Percentiles rank a stretch among this genome's conserved stretches.
Conservation (phyloP, 805 yeast genomes). For the Candida golubevii region DNA sequence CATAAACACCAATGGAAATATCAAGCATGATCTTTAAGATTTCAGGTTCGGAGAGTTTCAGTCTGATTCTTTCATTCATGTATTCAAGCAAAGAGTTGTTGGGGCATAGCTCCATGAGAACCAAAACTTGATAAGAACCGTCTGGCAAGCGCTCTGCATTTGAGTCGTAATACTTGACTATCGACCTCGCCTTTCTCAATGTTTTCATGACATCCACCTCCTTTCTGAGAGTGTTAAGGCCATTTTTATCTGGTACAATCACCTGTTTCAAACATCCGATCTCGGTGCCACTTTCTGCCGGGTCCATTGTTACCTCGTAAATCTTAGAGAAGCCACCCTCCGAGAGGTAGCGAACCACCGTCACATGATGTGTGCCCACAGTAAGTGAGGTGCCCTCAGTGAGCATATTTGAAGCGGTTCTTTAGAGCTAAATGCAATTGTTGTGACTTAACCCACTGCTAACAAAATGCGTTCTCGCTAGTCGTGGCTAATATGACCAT, state of each 20-base stretch:
- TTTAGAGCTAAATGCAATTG: too few relatives aligned
- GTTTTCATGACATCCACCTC: conserved; percentile 80
- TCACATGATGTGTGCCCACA: conserved; percentile 40
- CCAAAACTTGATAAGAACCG: conserved; percentile 73
- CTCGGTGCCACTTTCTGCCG: conserved; percentile 41
- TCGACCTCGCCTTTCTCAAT: conserved; percentile 49
- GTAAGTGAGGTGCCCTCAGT: conserved; percentile 36
- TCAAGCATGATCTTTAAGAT: conserved; percentile 81
- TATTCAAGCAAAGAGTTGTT: conserved; percentile 82
- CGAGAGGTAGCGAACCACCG: conserved; percentile 33
- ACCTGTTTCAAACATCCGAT: conserved; percentile 71
- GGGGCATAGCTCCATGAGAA: conserved; percentile 91
- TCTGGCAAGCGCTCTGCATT: conserved; percentile 60
- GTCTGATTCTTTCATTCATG: conserved; percentile 81
- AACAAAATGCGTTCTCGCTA: too few relatives aligned
- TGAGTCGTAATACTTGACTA: conserved; percentile 70
- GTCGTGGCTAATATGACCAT: too few relatives aligned
- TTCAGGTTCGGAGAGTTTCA: conserved; percentile 72
- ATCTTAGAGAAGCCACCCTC: conserved; percentile 80
- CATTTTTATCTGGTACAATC: conserved; percentile 64
- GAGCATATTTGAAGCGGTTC: conserved; percentile 16
- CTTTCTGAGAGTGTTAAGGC: conserved; percentile 58
- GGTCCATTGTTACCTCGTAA: conserved; percentile 56
- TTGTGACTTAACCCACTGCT: too few relatives aligned
- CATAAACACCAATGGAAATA: conserved; percentile 70